Percentiles rank a stretch among this genome's conserved stretches.
Conservation (phyloP, 768 basidiomycete species). For the Podaxis sp. region DNA sequence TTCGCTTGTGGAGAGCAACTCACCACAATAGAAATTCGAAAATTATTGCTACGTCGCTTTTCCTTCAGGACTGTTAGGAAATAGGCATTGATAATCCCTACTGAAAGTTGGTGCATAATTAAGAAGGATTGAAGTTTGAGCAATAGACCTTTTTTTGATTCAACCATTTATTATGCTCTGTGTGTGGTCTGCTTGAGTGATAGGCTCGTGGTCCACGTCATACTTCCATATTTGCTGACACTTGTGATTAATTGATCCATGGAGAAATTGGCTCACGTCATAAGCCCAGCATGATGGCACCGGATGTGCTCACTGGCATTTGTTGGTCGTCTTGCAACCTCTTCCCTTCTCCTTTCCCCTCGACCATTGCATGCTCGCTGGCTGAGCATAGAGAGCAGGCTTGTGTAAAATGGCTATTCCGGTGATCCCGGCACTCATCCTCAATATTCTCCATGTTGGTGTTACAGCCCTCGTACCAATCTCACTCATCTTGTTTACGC, state of each 20-base stretch:
- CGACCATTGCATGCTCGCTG: background rate
- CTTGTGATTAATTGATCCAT: no score
- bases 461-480: slow-evolving; percentile 25
- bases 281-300: background rate
- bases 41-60: no score
- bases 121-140: no score
- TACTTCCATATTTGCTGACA: no score
- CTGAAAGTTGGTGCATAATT: no score
- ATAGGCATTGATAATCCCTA: no score
- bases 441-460: background rate
- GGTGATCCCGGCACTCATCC: background rate
- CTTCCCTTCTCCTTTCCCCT: background rate
- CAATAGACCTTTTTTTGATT: no score
- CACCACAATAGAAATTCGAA: background rate
- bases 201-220: background rate
- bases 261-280: background rate
- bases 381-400: background rate
- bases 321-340: background rate
- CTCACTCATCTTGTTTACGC: slow-evolving; percentile 57
- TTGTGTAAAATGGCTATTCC: background rate
- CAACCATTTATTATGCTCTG: no score
- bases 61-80: no score
- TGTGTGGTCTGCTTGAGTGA: background rate
- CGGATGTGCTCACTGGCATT: background rate
- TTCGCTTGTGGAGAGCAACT: background rate